Evolutionary conservation across 257 asterid species (phyloP).

Genomic region (Nicotiana sylvestris): DNA sequence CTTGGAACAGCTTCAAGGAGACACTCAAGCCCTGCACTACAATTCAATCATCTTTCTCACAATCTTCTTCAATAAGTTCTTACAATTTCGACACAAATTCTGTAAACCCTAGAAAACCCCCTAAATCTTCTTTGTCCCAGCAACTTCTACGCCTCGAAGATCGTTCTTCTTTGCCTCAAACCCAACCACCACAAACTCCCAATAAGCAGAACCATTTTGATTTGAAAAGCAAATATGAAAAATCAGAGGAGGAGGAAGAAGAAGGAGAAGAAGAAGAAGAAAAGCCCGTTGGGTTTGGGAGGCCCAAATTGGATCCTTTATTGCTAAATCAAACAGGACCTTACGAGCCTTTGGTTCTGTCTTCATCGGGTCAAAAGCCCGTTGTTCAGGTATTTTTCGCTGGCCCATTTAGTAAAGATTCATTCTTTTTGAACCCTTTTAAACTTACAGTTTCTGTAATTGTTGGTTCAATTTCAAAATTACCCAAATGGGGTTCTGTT

Average conservation of each 20-base stretch:
- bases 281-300: constrained; percentile 15
- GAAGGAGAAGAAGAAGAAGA: constrained; percentile 20
- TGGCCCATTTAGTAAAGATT: constrained; percentile 9
- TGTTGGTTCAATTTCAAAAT: background rate
- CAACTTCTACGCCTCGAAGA: constrained; percentile 70
- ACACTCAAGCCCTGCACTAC: constrained; percentile 69
- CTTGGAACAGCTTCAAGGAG: constrained; percentile 77
- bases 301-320: constrained; percentile 42
- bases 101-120: constrained; percentile 60
- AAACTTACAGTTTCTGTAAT: background rate
- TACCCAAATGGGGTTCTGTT: background rate
- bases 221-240: constrained; percentile 17
- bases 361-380: constrained; percentile 50
- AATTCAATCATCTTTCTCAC: constrained; percentile 28
- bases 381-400: constrained; percentile 51
- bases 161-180: constrained; percentile 20
- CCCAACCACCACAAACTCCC: constrained; percentile 17
- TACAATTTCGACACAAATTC: constrained; percentile 31
- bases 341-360: constrained; percentile 72
- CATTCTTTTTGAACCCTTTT: background rate
- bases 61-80: constrained; percentile 18
- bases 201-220: constrained; percentile 30
- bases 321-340: constrained; percentile 51
- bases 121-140: constrained; percentile 70
- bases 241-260: constrained; percentile 9